Percentiles rank a stretch among this genome's conserved stretches.
phyloP scores from a whole-genome alignment of 345 rosid species.

The Eucalyptus curtisii region DNA sequence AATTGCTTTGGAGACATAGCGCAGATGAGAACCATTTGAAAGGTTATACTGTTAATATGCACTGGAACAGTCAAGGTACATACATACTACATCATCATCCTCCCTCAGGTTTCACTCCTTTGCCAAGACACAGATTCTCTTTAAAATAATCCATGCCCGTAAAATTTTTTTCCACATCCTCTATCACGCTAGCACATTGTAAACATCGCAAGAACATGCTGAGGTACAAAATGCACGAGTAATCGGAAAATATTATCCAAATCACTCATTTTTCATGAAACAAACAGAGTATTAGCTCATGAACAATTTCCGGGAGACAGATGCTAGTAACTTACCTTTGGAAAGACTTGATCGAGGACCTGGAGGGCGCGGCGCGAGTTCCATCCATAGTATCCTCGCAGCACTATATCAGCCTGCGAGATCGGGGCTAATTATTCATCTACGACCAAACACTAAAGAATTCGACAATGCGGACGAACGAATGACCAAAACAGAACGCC shows the following conservation, averaged over 20 bases:
- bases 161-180: not conserved
- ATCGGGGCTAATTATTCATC: not conserved
- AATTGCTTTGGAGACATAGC: not conserved
- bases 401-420: conserved; percentile 67
- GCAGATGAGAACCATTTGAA: not conserved
- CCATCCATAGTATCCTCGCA: conserved; percentile 93
- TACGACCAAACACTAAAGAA: not conserved
- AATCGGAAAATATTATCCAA: not conserved
- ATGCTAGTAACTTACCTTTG: conserved; percentile 29
- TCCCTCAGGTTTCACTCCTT: not conserved
- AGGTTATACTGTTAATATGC: not conserved
- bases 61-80: not conserved
- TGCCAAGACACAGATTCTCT: not conserved
- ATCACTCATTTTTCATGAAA: not conserved
- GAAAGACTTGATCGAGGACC: conserved; percentile 73
- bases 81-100: not conserved
- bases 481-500: not conserved
- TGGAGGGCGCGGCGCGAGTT: conserved; percentile 84
- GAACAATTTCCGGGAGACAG: not conserved
- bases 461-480: not conserved
- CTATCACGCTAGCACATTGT: not conserved
- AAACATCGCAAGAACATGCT: not conserved
- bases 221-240: not conserved
- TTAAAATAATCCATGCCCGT: not conserved
- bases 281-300: not conserved